Base-by-base conservation (phyloP, 768 basidiomycete species). In the Leccinellum albellum region DNA sequence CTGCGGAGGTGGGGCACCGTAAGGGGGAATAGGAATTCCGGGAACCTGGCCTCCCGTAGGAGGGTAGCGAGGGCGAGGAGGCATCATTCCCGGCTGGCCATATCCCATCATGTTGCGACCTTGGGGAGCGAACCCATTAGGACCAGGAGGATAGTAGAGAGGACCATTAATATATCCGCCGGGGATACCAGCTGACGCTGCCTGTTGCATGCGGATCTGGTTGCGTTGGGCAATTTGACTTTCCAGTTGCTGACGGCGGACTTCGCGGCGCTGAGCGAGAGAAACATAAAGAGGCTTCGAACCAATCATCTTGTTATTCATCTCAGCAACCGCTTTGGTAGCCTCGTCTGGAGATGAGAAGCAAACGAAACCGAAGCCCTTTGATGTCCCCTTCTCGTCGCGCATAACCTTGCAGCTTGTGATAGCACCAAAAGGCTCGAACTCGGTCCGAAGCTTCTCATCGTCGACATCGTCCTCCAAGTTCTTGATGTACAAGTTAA, bases 291-390 rank as follows among this genome's bases (percentile, higher is more conserved):
- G 85, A 53, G 97, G 97, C 79, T 99, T 99, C 64, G 88, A 85
- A 60, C 96, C 96, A 68, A 98, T 92, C 88, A 98, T 98, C 80
- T 96, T 96, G 85, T 97, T 98, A 84, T 99, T 99, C 94, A 99
- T 97, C 80, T 99, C 97, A 54, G 94, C 91, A 58, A 98, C 94
- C 59, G 97, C 97, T 80, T 98, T 98, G 69, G 94, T 98, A 23
- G 97, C 95, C 77, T 99, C 97, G 64, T 99, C 97, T 49, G 97
- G 94, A 53, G 94, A 89, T 33, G 94, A 93, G 82, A 94, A 99
- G 77, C 97, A 99, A 66, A 99, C 97, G 72, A 99, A 99, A 62
- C 97, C 97, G 69, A 99, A 99, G 64, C 96, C 94, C 73, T 94
- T 94, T 10, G 94, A 97, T 52, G 81, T 85, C 58, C 82, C 83